Evolutionary conservation across 2,329 filamentous ascomycete species (phyloP).

Genomic region (Cadophora sp.): DNA sequence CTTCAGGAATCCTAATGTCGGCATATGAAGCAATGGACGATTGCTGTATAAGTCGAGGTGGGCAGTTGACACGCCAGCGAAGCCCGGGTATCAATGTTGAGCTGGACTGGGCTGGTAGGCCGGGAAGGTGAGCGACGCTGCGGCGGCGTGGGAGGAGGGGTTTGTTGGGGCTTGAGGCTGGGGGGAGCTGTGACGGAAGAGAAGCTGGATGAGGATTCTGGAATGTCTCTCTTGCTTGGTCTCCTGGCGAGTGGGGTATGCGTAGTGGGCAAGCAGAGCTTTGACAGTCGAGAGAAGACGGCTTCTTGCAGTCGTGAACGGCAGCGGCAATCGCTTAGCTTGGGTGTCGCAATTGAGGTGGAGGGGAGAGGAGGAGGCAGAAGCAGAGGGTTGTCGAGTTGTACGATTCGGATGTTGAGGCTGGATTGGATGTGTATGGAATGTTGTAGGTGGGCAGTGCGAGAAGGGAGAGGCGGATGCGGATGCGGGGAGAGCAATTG

Average conservation of each 20-base stretch:
- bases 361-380: slow-evolving; percentile 16
- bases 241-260: slow-evolving; percentile 25
- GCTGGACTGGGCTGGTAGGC: slow-evolving; percentile 36
- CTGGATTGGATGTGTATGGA: slow-evolving; percentile 8
- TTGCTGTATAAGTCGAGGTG: slow-evolving; percentile 38
- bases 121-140: slow-evolving; percentile 21
- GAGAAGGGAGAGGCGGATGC: background rate
- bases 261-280: slow-evolving; percentile 23
- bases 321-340: slow-evolving; percentile 22
- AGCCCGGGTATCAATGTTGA: slow-evolving; percentile 36
- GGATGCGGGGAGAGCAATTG: slow-evolving; percentile 8
- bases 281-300: slow-evolving; percentile 32
- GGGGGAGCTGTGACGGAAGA: slow-evolving; percentile 16
- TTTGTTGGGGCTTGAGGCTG: slow-evolving; percentile 2
- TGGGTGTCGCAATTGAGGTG: slow-evolving; percentile 31
- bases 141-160: slow-evolving; percentile 3
- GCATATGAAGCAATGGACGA: slow-evolving; percentile 65
- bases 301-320: slow-evolving; percentile 35
- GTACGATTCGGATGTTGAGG: slow-evolving; percentile 1
- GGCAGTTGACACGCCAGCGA: slow-evolving; percentile 39
- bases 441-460: slow-evolving; percentile 3
- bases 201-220: slow-evolving; percentile 33
- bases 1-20: slow-evolving; percentile 94
- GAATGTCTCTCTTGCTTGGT: slow-evolving; percentile 34
- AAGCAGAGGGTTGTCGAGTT: slow-evolving; percentile 14